A percentile compares a stretch with the other conserved stretches of the same genome.
Evolutionary conservation across 768 basidiomycete species (phyloP).

Genomic region (Mycena vulgaris): DNA sequence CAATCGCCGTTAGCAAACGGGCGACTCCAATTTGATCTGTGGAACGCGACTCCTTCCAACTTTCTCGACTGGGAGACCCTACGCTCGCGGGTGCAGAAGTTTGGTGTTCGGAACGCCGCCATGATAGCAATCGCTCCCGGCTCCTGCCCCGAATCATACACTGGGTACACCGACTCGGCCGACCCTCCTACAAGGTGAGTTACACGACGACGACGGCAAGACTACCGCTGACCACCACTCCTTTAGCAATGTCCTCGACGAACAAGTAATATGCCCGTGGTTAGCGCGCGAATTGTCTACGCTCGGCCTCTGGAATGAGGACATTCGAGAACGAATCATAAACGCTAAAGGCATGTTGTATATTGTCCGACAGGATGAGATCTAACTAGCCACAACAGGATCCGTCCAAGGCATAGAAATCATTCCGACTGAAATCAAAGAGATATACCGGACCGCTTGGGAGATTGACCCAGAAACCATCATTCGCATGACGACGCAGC

Average conservation of each 20-base stretch:
- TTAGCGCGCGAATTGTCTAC: neutral
- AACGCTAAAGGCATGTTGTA: neutral
- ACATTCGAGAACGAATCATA: neutral
- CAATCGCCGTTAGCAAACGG: too few relatives aligned
- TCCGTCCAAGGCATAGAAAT: neutral
- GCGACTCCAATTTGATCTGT: too few relatives aligned
- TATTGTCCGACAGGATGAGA: neutral
- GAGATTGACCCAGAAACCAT: neutral
- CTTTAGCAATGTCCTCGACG: neutral
- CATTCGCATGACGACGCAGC: neutral
- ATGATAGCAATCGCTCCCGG: neutral
- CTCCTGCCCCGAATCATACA: too few relatives aligned
- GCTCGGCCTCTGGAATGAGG: neutral
- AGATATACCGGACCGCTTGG: conserved; percentile 1
- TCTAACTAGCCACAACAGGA: neutral
- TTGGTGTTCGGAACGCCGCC: neutral
- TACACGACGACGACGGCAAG: neutral
- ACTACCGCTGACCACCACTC: neutral
- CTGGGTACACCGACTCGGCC: neutral
- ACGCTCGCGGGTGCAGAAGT: neutral
- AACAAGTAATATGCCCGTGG: neutral
- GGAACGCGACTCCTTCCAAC: too few relatives aligned
- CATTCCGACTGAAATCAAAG: neutral
- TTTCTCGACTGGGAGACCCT: neutral
- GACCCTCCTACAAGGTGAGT: neutral